phyloP scores from a whole-genome alignment of 164 flowering plant genomes.

The Vitis labrusca region DNA sequence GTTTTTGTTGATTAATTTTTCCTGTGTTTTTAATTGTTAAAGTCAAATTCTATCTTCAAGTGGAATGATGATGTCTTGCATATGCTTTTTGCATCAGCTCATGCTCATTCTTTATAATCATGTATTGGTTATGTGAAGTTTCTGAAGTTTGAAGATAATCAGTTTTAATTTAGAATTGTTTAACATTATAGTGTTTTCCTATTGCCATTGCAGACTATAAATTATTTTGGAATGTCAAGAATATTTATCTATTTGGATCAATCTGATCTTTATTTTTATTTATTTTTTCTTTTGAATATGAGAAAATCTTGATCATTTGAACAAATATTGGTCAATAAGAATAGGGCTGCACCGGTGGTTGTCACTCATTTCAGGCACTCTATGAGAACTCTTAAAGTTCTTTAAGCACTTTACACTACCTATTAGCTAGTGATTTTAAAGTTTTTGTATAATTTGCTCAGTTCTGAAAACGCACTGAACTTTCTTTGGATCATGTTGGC shows the following conservation, averaged over 20 bases:
- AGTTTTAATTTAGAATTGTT: not conserved
- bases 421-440: not conserved
- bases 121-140: not conserved
- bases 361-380: not conserved
- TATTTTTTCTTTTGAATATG: not conserved
- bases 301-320: not conserved
- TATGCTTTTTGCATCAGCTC: not conserved
- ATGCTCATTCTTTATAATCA: not conserved
- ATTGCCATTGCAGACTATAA: not conserved
- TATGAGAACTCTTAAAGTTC: not conserved
- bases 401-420: not conserved
- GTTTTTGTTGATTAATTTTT: not conserved
- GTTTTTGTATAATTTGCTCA: not conserved
- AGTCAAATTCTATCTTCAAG: not conserved
- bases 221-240: not conserved
- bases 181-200: not conserved
- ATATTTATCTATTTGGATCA: not conserved
- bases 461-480: not conserved
- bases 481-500: conserved; percentile 1
- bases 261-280: not conserved
- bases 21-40: not conserved
- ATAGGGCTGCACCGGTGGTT: not conserved
- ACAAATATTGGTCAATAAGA: not conserved
- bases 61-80: not conserved
- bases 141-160: not conserved